Evolutionary conservation across 768 basidiomycete genomes (phyloP).

Genomic region (Sistotremastrum niveocremeum): DNA sequence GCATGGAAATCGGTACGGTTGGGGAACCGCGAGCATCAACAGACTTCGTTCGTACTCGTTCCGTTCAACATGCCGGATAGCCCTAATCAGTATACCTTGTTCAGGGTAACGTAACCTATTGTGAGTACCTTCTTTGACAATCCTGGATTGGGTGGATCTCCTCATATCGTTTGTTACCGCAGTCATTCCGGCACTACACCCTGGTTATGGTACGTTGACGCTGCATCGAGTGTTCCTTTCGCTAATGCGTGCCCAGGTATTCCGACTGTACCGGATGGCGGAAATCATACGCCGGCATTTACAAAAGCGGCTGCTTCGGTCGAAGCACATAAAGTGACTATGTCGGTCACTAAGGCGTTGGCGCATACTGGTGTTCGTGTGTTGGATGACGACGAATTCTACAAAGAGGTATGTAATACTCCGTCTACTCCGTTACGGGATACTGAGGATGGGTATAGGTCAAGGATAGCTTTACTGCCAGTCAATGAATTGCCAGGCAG

Average conservation of each 20-base stretch:
- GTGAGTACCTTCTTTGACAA: slow-evolving; percentile 30
- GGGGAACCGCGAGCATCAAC: slow-evolving; percentile 46
- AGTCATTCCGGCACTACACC: slow-evolving; percentile 59
- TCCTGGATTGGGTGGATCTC: slow-evolving; percentile 40
- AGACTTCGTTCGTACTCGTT: slow-evolving; percentile 49
- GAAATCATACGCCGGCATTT: slow-evolving; percentile 68
- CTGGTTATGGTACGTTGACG: slow-evolving; percentile 53
- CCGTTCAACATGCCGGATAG: slow-evolving; percentile 3
- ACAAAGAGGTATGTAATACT: slow-evolving; percentile 30
- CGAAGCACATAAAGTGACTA: slow-evolving; percentile 49
- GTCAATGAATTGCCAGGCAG: too few species aligned
- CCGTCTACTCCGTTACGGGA: background rate
- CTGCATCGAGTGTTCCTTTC: too few species aligned
- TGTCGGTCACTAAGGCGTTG: slow-evolving; percentile 57
- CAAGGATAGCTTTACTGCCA: too few species aligned
- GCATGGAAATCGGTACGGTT: slow-evolving; percentile 20
- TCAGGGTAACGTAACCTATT: slow-evolving; percentile 66
- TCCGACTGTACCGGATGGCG: slow-evolving; percentile 55
- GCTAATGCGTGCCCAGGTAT: slow-evolving; percentile 42
- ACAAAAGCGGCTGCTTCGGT: slow-evolving; percentile 45
- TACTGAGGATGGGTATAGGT: too few species aligned
- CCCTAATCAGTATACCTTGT: background rate
- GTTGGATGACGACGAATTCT: slow-evolving; percentile 54
- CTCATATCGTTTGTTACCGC: background rate
- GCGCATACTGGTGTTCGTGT: slow-evolving; percentile 58